Evolutionary conservation across 2,329 filamentous ascomycete genomes (phyloP), one percentile per base, ranked within the genome.

Genomic region (Escovopsis sp.): DNA sequence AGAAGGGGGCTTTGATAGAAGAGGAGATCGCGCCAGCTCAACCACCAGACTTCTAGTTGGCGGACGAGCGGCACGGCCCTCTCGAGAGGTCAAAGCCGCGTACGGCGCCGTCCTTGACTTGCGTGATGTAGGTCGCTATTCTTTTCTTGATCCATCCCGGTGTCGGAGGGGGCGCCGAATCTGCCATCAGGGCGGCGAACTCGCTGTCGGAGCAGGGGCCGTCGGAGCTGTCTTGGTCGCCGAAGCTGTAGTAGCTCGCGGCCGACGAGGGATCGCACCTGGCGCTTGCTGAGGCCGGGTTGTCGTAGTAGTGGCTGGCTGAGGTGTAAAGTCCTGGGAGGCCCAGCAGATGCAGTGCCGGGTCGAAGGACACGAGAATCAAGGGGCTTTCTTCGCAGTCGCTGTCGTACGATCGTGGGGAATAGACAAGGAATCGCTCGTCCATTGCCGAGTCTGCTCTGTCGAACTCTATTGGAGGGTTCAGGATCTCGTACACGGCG

Each of bases 381-480:
- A 54, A 25, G 12, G 44, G 41, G 34, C 42, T 46, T 31, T 39
- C 33, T 27, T 35, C 27, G 18, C 41, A 33, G 3, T 37, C 40
- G 11, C 35, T 27, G 4, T 27, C 33, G 28, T 40, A 39, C 21
- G 42, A 28, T 23, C 39, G 28, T 35, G 49, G 35, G 34, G 57
- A 49, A 43, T 68, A 71, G 3, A 69, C 48, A n/a, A 70, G 40
- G 4, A 56, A 58, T 11, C 60, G 49, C n/a, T 67, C 62, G 41
- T 70, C 65, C 46, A 60, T 61, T 13, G 46, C 49, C 14, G 62
- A 65, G 2, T 57, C 49, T 2, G 68, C 48, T 5, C 42, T 39
- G 0, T 55, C 54, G 1, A 64, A 53, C 23, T 15, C 40, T 35
- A 36, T 40, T 43, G 35, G 37, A 7, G 42, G 46, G 25, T 60